Evolutionary conservation across 2,329 filamentous ascomycete species (phyloP).

Genomic region (Lasiodiplodia gonubiensis): DNA sequence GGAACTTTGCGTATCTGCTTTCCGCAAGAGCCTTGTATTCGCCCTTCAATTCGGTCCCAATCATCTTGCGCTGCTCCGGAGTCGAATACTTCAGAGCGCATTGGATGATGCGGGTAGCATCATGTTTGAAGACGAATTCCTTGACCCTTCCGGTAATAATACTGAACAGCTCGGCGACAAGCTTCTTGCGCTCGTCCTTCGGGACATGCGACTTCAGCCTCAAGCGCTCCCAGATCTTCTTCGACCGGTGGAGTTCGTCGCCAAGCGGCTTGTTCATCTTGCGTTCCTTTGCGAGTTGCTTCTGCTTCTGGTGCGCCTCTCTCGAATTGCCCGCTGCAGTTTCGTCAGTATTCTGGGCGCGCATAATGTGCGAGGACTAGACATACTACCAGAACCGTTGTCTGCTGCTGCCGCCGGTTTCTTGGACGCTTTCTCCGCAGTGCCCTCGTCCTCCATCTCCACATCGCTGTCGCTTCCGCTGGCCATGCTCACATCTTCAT

Average conservation of each 20-base stretch:
- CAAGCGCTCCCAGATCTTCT: constrained; percentile 96
- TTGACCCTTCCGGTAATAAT: constrained; percentile 91
- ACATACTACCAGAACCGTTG: constrained; percentile 21
- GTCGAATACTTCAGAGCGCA: constrained; percentile 96
- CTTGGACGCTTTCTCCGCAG: constrained; percentile 31
- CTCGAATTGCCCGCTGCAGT: constrained; percentile 66
- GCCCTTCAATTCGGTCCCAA: constrained; percentile 84
- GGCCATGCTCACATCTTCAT: constrained; percentile 17
- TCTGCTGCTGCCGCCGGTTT: constrained; percentile 17
- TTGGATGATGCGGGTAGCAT: constrained; percentile 94
- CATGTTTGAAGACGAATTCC: constrained; percentile 98
- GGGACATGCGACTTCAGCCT: constrained; percentile 93
- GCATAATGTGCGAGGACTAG: neutral
- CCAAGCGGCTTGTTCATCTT: constrained; percentile 93
- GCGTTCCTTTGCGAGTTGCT: constrained; percentile 82
- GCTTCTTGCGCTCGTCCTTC: constrained; percentile 81
- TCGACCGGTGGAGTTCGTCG: constrained; percentile 84
- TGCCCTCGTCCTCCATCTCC: constrained; percentile 25
- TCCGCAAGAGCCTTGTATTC: constrained; percentile 85
- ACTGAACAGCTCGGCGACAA: constrained; percentile 86
- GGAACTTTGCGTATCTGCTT: constrained; percentile 95
- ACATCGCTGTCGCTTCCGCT: constrained; percentile 28
- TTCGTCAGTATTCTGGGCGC: neutral
- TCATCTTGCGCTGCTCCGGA: constrained; percentile 80
- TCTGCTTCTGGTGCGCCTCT: constrained; percentile 93